Evolutionary conservation across 2,329 filamentous ascomycete genomes (phyloP), one percentile per base, ranked within the genome.

Genomic region (Aspergillus fijiensis): DNA sequence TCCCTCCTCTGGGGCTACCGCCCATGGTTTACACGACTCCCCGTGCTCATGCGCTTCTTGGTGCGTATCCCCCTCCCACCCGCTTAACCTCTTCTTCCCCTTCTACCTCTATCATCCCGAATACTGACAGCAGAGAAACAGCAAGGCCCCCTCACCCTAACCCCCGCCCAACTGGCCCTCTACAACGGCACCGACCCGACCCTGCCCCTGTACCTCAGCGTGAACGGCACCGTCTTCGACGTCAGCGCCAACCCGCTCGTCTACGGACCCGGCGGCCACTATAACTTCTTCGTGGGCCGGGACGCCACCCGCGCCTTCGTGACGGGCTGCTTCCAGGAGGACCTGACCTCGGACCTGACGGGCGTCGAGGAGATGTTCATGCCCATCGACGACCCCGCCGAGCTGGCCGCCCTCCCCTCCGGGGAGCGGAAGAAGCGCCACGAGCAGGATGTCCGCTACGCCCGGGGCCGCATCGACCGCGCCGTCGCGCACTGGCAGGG

Each of bases 261-360:
- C 60, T 95, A 95, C 80, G 91, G 91, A 0, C 89, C 93, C 0
- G 92, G 92, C 29, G 95, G 93, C 4, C 87, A 87, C 42, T 99
- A 99, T 81, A 84, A 88, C 70, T 88, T 89, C 78, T 96, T 99
- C 76, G 86, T 92, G 0, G 95, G 94, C 62, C 84, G 84, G 63
- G 95, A 99, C 77, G 93, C 94, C 35, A 87, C 90, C 14, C 89
- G 95, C 52, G 92, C 89, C 21, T 99, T 92, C 76, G 87, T 99
- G 10, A 98, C 95, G 2, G 92, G 91, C 19, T 99, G 95, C 76
- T 99, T 99, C 79, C 80, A 85, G 45, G 89, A 92, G 64, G 95
- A 99, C 80, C 81, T 88, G 33, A 95, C 88, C 2, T 84, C 90
- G 3, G 95, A 99, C 78, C 79, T 97, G 74, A 85, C 90, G 62